Conservation (phyloP, 805 yeast genomes). For the Barnettozyma siamensis region DNA sequence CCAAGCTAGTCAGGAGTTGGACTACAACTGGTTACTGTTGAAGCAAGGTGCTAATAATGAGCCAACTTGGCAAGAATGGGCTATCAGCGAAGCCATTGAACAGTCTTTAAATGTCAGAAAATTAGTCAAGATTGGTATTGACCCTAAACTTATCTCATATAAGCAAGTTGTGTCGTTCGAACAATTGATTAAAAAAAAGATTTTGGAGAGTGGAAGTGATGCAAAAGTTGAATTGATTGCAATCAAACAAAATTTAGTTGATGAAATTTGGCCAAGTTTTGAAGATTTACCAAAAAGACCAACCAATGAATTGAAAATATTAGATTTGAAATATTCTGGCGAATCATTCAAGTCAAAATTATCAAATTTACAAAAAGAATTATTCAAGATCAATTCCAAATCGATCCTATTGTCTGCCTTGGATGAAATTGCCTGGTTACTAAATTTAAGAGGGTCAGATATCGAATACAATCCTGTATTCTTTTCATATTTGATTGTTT, state of each 20-base stretch:
- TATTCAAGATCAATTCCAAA: constrained; percentile 31
- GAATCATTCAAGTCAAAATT: constrained; percentile 56
- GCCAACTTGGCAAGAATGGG: constrained; percentile 79
- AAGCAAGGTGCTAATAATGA: constrained; percentile 73
- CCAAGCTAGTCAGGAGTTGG: constrained; percentile 84
- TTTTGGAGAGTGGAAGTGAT: constrained; percentile 22
- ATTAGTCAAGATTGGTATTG: constrained; percentile 65
- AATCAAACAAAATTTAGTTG: constrained; percentile 62
- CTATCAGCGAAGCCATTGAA: constrained; percentile 47
- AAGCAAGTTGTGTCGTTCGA: constrained; percentile 29
- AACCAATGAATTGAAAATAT: constrained; percentile 41
- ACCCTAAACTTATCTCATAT: constrained; percentile 66
- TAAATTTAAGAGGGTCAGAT: constrained; percentile 80
- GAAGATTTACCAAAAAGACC: constrained; percentile 60
- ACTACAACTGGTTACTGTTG: constrained; percentile 69
- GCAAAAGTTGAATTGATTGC: constrained; percentile 43
- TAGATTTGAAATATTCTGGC: constrained; percentile 59
- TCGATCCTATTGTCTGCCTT: constrained; percentile 62
- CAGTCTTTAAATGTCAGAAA: constrained; percentile 36
- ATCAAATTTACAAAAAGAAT: constrained; percentile 33
- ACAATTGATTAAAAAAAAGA: constrained; percentile 23
- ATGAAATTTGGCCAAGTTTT: constrained; percentile 62
- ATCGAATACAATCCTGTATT: constrained; percentile 85
- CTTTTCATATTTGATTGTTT: constrained; percentile 53
- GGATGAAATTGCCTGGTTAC: constrained; percentile 89